These are phyloP conservation scores for Magnolia kwangsiensis DNA, from an alignment of 164 flowering plant genomes.

Conservation along the genomic window DNA sequence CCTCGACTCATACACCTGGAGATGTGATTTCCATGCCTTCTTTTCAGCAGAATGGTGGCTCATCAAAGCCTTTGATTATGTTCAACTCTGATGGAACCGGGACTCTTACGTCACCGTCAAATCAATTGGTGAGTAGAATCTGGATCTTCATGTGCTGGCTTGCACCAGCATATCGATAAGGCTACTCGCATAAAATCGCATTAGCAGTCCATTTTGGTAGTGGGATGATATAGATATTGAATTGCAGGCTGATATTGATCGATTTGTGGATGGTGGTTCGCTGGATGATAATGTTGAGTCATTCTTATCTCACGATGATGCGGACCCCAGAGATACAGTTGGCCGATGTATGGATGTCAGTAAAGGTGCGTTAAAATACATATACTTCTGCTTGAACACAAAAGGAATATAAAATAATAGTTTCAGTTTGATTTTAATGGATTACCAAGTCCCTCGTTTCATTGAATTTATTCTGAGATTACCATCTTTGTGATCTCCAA, in stretches of 20 bases:
- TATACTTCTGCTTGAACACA: not conserved
- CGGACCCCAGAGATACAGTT: constrained; percentile 73
- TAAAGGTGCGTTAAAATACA: constrained; percentile 45
- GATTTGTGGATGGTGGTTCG: constrained; percentile 86
- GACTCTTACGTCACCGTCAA: constrained; percentile 85
- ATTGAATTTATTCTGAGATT: constrained; percentile 14
- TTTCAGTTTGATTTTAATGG: not conserved
- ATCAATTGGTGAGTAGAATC: constrained; percentile 63
- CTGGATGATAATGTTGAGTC: constrained; percentile 96
- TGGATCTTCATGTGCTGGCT: not conserved
- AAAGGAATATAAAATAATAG: not conserved
- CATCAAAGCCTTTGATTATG: constrained; percentile 79
- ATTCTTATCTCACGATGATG: constrained; percentile 86
- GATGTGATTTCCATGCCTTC: constrained; percentile 94
- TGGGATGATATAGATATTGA: constrained; percentile 84
- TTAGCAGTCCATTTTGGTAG: constrained; percentile 52
- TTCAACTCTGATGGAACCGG: constrained; percentile 80
- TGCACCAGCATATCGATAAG: not conserved
- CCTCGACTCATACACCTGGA: constrained; percentile 94
- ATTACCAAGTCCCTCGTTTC: not conserved
- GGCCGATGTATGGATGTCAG: constrained; percentile 80
- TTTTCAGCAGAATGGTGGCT: constrained; percentile 65
- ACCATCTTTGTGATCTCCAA: not conserved
- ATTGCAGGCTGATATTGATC: constrained; percentile 88
- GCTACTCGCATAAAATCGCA: constrained; percentile 22